phyloP scores from a whole-genome alignment of 805 yeast species.

The Metschnikowia cerradonensis region DNA sequence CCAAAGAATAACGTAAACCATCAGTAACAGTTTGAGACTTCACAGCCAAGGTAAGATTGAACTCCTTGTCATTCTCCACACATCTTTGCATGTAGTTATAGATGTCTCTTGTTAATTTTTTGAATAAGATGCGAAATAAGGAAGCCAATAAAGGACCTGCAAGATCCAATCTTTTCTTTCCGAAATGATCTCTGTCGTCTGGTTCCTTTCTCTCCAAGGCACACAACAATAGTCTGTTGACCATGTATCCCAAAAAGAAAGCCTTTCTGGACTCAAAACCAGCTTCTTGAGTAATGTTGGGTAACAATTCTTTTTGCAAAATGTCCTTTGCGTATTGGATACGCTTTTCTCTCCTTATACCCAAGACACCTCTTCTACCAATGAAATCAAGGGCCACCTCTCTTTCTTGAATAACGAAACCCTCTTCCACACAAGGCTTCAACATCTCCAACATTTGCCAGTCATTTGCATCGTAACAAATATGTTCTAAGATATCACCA shows the following conservation, averaged over 20 bases:
- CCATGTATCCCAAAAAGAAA: constrained; percentile 96
- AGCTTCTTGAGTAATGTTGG: constrained; percentile 95
- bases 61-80: constrained; percentile 95
- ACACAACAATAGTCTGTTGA: constrained; percentile 87
- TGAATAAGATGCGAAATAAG: constrained; percentile 89
- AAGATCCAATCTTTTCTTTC: constrained; percentile 95
- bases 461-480: constrained; percentile 94
- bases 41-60: constrained; percentile 93
- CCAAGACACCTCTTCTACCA: constrained; percentile 96
- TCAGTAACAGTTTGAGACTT: constrained; percentile 96
- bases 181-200: constrained; percentile 99
- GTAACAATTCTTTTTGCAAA: constrained; percentile 90
- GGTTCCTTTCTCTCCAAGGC: constrained; percentile 97
- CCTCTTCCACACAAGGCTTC: constrained; percentile 99
- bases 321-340: constrained; percentile 97
- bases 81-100: constrained; percentile 98
- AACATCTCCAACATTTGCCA: constrained; percentile 99
- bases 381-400: constrained; percentile 97
- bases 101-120: constrained; percentile 92
- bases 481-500: constrained; percentile 97
- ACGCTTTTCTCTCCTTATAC: constrained; percentile 96
- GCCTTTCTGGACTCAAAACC: constrained; percentile 98
- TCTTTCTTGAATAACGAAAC: constrained; percentile 95
- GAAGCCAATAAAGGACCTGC: constrained; percentile 98
- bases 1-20: constrained; percentile 94